A percentile compares a stretch with the other conserved stretches of the same genome.
Conservation (phyloP, 768 basidiomycete species). For the Kwoniella bestiolae region DNA sequence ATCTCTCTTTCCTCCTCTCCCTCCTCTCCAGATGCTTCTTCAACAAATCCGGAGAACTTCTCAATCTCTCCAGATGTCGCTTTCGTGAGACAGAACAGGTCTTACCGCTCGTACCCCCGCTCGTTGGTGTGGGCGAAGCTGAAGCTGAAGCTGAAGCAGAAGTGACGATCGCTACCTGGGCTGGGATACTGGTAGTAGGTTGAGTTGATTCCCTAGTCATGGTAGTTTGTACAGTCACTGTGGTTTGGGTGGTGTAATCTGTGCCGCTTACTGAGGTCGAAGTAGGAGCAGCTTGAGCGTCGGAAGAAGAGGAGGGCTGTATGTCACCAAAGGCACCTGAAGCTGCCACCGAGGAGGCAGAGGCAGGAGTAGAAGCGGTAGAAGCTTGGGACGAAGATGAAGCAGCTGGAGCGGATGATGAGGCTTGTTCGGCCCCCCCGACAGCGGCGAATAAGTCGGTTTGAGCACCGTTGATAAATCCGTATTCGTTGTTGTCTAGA, state of each 20-base stretch:
- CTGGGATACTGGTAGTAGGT: background rate
- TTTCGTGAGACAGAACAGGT: conserved; percentile 1
- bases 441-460: conserved; percentile 48
- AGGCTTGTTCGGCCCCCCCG: background rate
- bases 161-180: conserved; percentile 11
- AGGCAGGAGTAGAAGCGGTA: background rate
- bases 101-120: no score
- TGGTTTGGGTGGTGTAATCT: conserved; percentile 9
- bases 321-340: conserved; percentile 5
- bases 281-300: conserved; percentile 4
- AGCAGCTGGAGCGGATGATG: conserved; percentile 5
- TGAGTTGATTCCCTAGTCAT: background rate
- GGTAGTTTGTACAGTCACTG: conserved; percentile 10
- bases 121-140: no score
- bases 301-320: background rate
- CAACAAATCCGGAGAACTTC: conserved; percentile 11
- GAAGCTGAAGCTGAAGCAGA: no score
- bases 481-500: conserved; percentile 52
- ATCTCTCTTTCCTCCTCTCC: conserved; percentile 19
- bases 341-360: background rate
- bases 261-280: background rate
- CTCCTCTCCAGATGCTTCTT: conserved; percentile 9
- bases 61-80: conserved; percentile 12
- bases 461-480: conserved; percentile 57
- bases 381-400: background rate